Percentiles rank a stretch among this genome's conserved stretches.
Evolutionary conservation across 192 early-diverging fungal genomes (phyloP).

Genomic region (Linnemannia elongata): DNA sequence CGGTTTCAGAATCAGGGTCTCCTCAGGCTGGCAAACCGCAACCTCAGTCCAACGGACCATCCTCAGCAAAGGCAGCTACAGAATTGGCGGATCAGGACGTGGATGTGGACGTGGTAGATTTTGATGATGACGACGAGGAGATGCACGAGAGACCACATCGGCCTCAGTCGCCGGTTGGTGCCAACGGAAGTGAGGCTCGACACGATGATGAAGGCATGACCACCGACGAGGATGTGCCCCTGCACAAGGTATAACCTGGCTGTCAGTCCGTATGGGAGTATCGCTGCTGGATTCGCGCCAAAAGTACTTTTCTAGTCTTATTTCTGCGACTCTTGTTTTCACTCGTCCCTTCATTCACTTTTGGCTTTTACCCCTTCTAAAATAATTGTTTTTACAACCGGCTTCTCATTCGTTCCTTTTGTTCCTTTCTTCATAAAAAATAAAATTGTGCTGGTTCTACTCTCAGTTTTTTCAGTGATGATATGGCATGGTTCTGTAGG

Average conservation of each 20-base stretch:
- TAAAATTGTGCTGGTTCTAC: not conserved
- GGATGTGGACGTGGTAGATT: not conserved
- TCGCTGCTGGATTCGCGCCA: too few species aligned
- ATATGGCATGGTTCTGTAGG: not conserved
- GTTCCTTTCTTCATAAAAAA: not conserved
- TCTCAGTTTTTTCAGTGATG: not conserved
- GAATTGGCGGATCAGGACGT: not conserved
- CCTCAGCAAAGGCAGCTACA: not conserved
- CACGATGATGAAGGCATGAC: not conserved
- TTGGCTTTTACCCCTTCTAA: not conserved
- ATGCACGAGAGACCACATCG: not conserved
- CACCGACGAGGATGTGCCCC: not conserved
- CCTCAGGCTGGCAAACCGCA: not conserved
- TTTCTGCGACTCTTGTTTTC: not conserved
- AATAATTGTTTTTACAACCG: not conserved
- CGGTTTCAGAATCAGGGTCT: not conserved
- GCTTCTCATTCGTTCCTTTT: not conserved
- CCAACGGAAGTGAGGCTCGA: not conserved
- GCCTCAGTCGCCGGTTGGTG: not conserved
- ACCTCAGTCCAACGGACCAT: not conserved
- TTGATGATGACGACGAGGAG: conserved; percentile 9
- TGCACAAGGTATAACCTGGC: not conserved
- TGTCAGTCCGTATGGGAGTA: too few species aligned
- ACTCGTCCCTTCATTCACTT: not conserved
- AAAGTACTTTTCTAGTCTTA: not conserved